These are phyloP conservation scores for Nicotiana noctiflora DNA, from an alignment of 257 asterid species.

Conservation along the genomic window DNA sequence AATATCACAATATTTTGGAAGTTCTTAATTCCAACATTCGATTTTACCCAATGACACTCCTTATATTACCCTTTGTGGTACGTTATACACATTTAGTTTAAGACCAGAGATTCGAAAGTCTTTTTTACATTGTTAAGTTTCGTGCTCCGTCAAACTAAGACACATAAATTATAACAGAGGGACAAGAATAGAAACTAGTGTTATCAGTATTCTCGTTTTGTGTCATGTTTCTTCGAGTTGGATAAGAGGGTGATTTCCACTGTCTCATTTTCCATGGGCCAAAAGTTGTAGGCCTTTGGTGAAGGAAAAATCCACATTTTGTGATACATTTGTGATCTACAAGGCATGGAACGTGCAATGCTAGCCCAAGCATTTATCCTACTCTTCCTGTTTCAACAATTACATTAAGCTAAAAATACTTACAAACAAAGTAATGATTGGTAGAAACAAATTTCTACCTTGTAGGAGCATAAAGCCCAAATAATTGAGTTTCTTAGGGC, in stretches of 20 bases:
- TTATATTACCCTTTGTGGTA: too few relatives aligned
- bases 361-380: too few relatives aligned
- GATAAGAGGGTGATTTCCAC: neutral
- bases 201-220: neutral
- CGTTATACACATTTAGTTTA: too few relatives aligned
- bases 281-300: neutral
- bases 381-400: neutral
- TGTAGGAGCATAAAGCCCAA: neutral
- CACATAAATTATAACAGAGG: neutral
- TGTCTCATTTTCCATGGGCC: neutral
- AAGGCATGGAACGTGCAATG: too few relatives aligned
- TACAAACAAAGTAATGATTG: neutral
- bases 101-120: too few relatives aligned
- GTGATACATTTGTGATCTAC: neutral
- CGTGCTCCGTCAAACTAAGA: too few relatives aligned
- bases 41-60: too few relatives aligned
- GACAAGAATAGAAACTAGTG: neutral
- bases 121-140: too few relatives aligned
- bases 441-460: neutral
- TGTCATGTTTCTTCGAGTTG: neutral
- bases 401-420: neutral
- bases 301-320: neutral
- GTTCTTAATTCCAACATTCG: too few relatives aligned
- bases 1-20: too few relatives aligned
- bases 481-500: neutral